Evolutionary conservation across 345 rosid species (phyloP).

Genomic region (Salix exigua): DNA sequence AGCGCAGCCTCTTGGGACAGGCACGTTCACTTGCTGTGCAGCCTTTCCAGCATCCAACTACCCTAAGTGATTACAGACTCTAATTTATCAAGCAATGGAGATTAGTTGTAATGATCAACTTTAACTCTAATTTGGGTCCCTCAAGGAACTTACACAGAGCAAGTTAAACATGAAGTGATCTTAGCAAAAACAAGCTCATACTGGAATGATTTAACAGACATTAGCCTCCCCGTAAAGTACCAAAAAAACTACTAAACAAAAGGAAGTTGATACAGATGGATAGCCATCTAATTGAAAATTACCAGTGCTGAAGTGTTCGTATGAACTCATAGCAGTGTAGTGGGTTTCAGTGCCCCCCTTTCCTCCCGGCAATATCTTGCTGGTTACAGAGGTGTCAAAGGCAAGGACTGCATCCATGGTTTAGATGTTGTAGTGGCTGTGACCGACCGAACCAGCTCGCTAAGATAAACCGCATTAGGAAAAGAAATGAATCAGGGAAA

Average conservation of each 20-base stretch:
- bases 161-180: constrained; percentile 8
- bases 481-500: too few relatives aligned
- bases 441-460: too few relatives aligned
- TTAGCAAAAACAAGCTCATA: constrained; percentile 59
- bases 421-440: too few relatives aligned
- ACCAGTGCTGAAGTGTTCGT: constrained; percentile 27
- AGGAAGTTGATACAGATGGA: constrained; percentile 6
- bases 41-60: too few relatives aligned
- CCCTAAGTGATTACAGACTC: too few relatives aligned
- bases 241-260: constrained; percentile 56
- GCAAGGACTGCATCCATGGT: background rate
- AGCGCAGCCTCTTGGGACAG: too few relatives aligned
- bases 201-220: constrained; percentile 63
- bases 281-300: background rate
- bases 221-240: constrained; percentile 54
- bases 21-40: too few relatives aligned
- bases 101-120: too few relatives aligned
- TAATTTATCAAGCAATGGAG: too few relatives aligned
- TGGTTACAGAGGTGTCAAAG: constrained; percentile 42
- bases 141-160: too few relatives aligned
- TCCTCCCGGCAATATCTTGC: constrained; percentile 54
- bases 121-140: too few relatives aligned
- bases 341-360: constrained; percentile 50
- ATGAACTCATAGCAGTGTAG: constrained; percentile 35
- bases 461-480: too few relatives aligned